phyloP scores from a whole-genome alignment of 495 filamentous ascomycete genomes.

The Penicillium verhagenii region DNA sequence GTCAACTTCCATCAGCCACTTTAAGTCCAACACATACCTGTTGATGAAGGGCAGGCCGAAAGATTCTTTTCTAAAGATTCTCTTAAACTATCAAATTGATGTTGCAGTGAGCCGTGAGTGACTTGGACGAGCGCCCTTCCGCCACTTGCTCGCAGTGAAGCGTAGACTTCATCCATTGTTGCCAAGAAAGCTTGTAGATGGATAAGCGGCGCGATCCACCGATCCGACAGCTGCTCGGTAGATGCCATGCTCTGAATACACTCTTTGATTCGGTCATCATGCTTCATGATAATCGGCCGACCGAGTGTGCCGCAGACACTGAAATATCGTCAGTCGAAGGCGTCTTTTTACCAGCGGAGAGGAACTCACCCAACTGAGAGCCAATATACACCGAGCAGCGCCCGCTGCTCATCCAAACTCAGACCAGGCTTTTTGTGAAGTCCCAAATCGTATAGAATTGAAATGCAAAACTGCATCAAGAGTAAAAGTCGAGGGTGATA shows the following conservation, averaged over 20 bases:
- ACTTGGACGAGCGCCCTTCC: constrained; percentile 10
- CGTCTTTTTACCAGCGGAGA: not conserved
- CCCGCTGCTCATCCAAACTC: constrained; percentile 18
- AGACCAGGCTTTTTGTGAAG: constrained; percentile 17
- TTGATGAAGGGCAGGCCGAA: constrained; percentile 6
- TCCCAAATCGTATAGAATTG: constrained; percentile 21
- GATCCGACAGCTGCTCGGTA: constrained; percentile 14
- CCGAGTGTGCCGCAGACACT: constrained; percentile 11
- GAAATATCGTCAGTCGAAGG: constrained; percentile 7
- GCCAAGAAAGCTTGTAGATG: constrained; percentile 15
- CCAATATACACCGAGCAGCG: constrained; percentile 24
- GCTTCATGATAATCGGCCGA: constrained; percentile 14
- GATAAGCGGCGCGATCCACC: constrained; percentile 17
- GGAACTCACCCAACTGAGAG: constrained; percentile 16
- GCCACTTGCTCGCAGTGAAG: constrained; percentile 14
- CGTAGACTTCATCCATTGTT: constrained; percentile 16
- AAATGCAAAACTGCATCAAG: constrained; percentile 21
- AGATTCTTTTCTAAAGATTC: constrained; percentile 10
- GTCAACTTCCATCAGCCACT: constrained; percentile 5
- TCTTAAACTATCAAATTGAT: constrained; percentile 18
- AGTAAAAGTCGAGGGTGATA: constrained; percentile 22
- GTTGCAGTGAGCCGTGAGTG: constrained; percentile 11
- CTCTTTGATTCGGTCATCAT: constrained; percentile 11
- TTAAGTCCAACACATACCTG: constrained; percentile 7
- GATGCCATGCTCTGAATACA: constrained; percentile 4